Evolutionary conservation across 257 asterid species (phyloP).

Genomic region (Misopates orontium): DNA sequence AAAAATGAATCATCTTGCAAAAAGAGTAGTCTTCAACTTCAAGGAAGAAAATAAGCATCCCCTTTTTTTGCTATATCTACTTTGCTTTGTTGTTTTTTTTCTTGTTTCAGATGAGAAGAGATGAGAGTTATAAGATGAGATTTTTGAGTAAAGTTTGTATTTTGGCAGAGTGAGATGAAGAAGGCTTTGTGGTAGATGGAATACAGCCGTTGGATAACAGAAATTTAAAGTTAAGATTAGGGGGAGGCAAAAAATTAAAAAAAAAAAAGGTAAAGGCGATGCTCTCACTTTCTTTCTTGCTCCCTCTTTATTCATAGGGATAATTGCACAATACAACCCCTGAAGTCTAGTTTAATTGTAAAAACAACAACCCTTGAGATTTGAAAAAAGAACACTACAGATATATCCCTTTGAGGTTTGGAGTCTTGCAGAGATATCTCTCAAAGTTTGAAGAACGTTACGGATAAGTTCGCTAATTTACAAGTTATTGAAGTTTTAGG

Average conservation of each 20-base stretch:
- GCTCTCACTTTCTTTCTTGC: slow-evolving; percentile 51
- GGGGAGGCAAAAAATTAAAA: slow-evolving; percentile 27
- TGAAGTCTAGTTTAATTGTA: too few species aligned
- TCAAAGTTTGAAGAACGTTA: too few species aligned
- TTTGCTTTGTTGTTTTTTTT: slow-evolving; percentile 33
- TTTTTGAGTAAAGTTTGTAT: slow-evolving; percentile 22
- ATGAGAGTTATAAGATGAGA: slow-evolving; percentile 32
- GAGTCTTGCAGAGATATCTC: too few species aligned
- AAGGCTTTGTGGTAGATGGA: slow-evolving; percentile 31
- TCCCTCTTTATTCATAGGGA: slow-evolving; percentile 32
- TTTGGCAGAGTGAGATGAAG: too few species aligned
- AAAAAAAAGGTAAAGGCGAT: slow-evolving; percentile 54
- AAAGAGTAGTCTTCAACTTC: slow-evolving; percentile 59
- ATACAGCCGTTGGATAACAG: slow-evolving; percentile 75
- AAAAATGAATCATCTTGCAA: slow-evolving; percentile 69
- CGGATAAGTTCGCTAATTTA: too few species aligned
- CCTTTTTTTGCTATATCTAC: slow-evolving; percentile 40
- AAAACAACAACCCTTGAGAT: too few species aligned
- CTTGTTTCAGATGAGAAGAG: slow-evolving; percentile 37
- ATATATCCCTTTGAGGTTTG: too few species aligned
- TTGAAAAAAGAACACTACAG: too few species aligned
- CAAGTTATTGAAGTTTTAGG: too few species aligned
- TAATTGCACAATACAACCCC: too few species aligned
- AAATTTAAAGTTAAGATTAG: slow-evolving; percentile 60
- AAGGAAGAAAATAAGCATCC: slow-evolving; percentile 69